A percentile compares a stretch with the other conserved stretches of the same genome.
These are phyloP conservation scores for Globisporangium parvum DNA, from an alignment of 352 stramenopile species.

Conservation along the genomic window DNA sequence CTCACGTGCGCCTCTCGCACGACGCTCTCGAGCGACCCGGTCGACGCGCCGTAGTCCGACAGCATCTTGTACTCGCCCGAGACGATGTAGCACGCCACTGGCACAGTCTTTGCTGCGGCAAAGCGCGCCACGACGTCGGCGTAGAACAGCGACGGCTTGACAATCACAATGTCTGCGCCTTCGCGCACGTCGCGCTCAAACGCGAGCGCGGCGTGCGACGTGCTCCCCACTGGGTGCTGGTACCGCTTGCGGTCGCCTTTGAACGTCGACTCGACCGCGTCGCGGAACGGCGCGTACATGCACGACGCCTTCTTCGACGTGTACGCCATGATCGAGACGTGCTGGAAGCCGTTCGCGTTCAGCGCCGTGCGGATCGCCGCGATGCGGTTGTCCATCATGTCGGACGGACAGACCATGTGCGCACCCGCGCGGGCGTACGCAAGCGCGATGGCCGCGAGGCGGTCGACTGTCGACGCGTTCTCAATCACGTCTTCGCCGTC, in stretches of 20 bases:
- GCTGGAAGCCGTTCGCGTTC: constrained; percentile 94
- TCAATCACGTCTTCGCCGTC: constrained; percentile 95
- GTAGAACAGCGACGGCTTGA: constrained; percentile 98
- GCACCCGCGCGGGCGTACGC: constrained; percentile 94
- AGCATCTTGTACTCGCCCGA: constrained; percentile 99
- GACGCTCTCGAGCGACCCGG: constrained; percentile 75
- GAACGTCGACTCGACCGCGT: constrained; percentile 96
- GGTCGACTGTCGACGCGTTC: constrained; percentile 95
- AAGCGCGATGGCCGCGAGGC: constrained; percentile 94
- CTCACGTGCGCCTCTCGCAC: constrained; percentile 80
- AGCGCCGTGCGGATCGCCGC: constrained; percentile 92
- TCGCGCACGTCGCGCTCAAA: constrained; percentile 77
- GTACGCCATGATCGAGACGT: constrained; percentile 99
- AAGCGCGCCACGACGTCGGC: constrained; percentile 96
- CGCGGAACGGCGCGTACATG: constrained; percentile 95
- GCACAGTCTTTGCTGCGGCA: constrained; percentile 88
- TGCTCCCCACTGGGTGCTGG: constrained; percentile 89
- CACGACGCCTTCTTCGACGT: constrained; percentile 97
- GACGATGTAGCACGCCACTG: constrained; percentile 98
- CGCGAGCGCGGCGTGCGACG: constrained; percentile 71
- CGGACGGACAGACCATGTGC: constrained; percentile 96
- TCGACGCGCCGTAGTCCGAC: constrained; percentile 89
- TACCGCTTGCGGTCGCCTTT: constrained; percentile 96
- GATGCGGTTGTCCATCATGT: constrained; percentile 98
- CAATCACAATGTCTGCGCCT: constrained; percentile 98